Base-by-base conservation (phyloP, 2,329 filamentous ascomycete genomes). In the Phaeosphaeria sp. region DNA sequence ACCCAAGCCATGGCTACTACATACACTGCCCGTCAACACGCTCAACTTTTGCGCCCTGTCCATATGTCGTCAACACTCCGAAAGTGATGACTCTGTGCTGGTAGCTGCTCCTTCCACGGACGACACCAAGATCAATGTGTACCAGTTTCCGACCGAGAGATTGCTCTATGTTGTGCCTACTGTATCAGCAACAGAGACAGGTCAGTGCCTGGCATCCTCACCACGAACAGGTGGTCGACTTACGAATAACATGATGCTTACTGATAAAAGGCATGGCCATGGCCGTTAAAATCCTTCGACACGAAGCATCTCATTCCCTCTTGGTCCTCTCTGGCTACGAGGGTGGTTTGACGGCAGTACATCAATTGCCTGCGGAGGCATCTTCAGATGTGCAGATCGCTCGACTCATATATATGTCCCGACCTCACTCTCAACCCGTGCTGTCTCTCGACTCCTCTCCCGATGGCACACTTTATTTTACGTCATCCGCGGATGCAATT, bases 31-130 rank as follows among this genome's bases (percentile, higher is more conserved):
- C 5, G 92, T 98, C 44, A 97, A 97, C 72, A 92, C 94, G 1
- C 86, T 98, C 80, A 99, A 98, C 73, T 99, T 98, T 74, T 99
- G 95, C 74, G 85, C 90, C 1, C 97, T 97, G 74, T 84, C 90
- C 1, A 83, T 84, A 60, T 89, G 89, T 27, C 25, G 25, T 27
- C 25, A 27, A 27, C 9, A 27, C 25, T 27, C 25, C 9, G 25
- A 27, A 27, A 27, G 52, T 33, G 52, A 63, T 52, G 66, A 68
- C 3, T 69, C 76, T 1, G 80, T 91, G 5, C 78, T 96, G 5
- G 75, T 97, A 49, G 93, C 92, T 0, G 91, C 95, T 1, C 93
- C 95, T 4, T 77, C 75, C n/a, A 68, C 74, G 18, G 74, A 78
- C 55, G 81, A 83, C 59, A 79, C 78, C 50, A 72, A 78, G 83